Base-by-base conservation (phyloP, 345 rosid genomes). In the Salix viminalis region DNA sequence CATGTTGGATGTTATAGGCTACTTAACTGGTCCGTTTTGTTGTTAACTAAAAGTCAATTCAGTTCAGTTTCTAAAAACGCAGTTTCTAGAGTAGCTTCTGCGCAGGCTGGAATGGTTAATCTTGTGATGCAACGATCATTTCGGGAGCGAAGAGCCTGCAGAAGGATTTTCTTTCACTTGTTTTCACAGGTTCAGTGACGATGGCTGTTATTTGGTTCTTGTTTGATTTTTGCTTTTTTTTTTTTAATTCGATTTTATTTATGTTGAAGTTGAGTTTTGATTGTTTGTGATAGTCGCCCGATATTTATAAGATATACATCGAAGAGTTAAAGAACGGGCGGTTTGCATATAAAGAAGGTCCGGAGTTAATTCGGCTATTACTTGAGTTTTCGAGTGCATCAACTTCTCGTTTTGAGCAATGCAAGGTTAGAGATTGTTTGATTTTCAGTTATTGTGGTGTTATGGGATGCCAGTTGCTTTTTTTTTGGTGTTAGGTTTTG, bases 1-100 rank as follows among this genome's bases (percentile, higher is more conserved):
- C 87, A 79, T 71, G 85, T 86, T 2, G 91, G 92, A 65, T 88
- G 96, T 86, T 84, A 84, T 74, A 88, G 92, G 84, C 90, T 96
- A 61, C 89, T 96, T 73, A 80, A 85, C 48, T 96, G 98, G 99
- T 92, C 99, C 4, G 90, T 94, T 72, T 86, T 96, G 77, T 91
- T 96, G 26, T 83, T 96, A 75, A 82, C 77, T 39, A 87, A 82
- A 76, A 92, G 97, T 81, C 90, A 89, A 62, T 96, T 96, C 81
- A 83, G 90, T n/a, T 74, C 92, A 12, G 83, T 86, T 83, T 88
- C 98, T 3, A 92, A 86, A 88, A 92, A 87, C 86, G 98, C 90
- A 28, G 85, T 91, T 69, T 86, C 83, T 82, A 89, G 92, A 83
- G 88, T 92, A 50, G 96, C 95, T 34, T 86, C 90, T 41, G 87